Evolutionary conservation across 2,329 filamentous ascomycete genomes (phyloP).

Genomic region (Exophiala lecanii-corni): DNA sequence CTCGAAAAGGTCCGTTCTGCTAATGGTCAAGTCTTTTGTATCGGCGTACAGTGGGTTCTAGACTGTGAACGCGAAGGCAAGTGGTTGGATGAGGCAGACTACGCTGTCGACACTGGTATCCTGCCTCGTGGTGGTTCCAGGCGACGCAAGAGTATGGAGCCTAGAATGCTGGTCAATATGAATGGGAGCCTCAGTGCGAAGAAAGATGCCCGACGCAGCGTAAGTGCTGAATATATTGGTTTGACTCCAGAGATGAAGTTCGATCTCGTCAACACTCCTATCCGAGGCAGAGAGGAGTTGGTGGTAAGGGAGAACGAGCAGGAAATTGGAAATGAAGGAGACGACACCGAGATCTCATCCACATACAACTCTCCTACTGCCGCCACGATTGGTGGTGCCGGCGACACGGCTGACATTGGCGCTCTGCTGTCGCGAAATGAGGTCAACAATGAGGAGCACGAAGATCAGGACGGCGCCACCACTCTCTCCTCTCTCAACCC

Average conservation of each 20-base stretch:
- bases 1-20: slow-evolving; percentile 73
- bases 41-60: slow-evolving; percentile 82
- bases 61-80: slow-evolving; percentile 73
- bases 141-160: slow-evolving; percentile 77
- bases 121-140: slow-evolving; percentile 66
- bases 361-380: slow-evolving; percentile 21
- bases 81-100: slow-evolving; percentile 70
- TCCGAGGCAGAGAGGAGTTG: slow-evolving; percentile 7
- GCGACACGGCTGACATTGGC: slow-evolving; percentile 10
- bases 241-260: slow-evolving; percentile 14
- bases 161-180: slow-evolving; percentile 62
- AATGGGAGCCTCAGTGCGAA: slow-evolving; percentile 57
- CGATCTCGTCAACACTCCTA: slow-evolving; percentile 20
- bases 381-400: slow-evolving; percentile 15
- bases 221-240: slow-evolving; percentile 6
- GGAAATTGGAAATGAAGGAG: slow-evolving; percentile 1
- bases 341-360: slow-evolving; percentile 17
- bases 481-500: no score
- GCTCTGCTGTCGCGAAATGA: slow-evolving; percentile 7
- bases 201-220: slow-evolving; percentile 11
- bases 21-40: slow-evolving; percentile 72
- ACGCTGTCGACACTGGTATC: slow-evolving; percentile 62
- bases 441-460: neutral
- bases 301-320: neutral
- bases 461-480: neutral